Conservation (phyloP, 225 moss, liverwort and hornwort species). For the Bryoerythrophyllum caledonicum region DNA sequence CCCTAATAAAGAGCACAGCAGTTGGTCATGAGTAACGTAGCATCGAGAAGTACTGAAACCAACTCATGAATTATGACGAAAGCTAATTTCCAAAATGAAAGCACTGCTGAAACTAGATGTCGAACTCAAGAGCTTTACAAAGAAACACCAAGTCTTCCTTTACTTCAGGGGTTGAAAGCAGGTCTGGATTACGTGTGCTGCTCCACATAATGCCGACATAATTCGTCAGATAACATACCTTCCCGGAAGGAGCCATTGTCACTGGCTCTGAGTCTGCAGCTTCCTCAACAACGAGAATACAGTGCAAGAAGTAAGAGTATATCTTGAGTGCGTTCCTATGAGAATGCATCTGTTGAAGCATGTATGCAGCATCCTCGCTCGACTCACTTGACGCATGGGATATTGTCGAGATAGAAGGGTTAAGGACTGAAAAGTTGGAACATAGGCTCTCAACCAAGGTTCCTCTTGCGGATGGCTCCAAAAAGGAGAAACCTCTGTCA, state of each 20-base stretch:
- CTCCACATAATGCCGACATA: background rate
- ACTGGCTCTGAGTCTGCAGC: slow-evolving; percentile 46
- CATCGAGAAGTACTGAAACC: background rate
- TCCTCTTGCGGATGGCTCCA: slow-evolving; percentile 65
- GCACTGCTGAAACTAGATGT: background rate
- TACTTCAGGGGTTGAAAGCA: background rate
- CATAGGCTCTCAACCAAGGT: slow-evolving; percentile 90
- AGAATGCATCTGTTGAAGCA: slow-evolving; percentile 70
- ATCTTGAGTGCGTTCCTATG: slow-evolving; percentile 88
- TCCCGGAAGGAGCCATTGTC: slow-evolving; percentile 44
- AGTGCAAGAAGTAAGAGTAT: slow-evolving; percentile 84
- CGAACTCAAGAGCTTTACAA: background rate
- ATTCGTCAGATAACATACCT: slow-evolving; percentile 46
- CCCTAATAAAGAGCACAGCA: slow-evolving; percentile 33
- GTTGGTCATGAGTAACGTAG: slow-evolving; percentile 8
- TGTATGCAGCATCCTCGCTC: slow-evolving; percentile 65
- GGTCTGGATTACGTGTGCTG: background rate
- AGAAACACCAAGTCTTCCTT: background rate
- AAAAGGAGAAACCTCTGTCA: slow-evolving; percentile 66
- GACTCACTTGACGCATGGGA: slow-evolving; percentile 58
- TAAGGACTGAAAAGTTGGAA: slow-evolving; percentile 89
- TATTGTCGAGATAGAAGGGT: slow-evolving; percentile 73
- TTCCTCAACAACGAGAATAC: slow-evolving; percentile 68
- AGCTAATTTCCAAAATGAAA: background rate
- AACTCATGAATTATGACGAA: background rate